Conservation (phyloP, 2,329 filamentous ascomycete species). For the Trichoderma breve region DNA sequence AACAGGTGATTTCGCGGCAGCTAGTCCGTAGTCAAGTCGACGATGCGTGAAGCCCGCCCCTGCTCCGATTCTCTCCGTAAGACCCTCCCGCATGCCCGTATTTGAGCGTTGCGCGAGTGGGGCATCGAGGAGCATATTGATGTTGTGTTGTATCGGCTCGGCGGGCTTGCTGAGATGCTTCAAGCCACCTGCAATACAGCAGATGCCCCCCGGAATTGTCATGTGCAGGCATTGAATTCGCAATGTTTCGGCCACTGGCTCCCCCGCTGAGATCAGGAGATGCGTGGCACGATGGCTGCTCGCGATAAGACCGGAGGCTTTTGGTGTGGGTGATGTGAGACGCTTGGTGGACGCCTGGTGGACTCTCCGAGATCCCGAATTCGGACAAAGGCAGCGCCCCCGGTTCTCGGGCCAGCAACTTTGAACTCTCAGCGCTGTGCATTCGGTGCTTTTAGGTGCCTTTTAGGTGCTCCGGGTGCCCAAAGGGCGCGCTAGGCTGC, state of each 20-base stretch:
- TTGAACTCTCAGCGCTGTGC: background rate
- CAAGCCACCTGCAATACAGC: background rate
- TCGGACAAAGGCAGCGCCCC: background rate
- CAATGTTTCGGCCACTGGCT: background rate
- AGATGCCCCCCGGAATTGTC: background rate
- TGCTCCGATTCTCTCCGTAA: conserved; percentile 20
- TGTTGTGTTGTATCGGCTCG: background rate
- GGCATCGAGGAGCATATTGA: background rate
- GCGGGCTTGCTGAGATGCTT: background rate
- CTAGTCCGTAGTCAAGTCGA: background rate
- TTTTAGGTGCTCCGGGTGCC: background rate
- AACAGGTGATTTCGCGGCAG: background rate
- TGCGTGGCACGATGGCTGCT: conserved; percentile 5
- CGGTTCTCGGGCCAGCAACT: background rate
- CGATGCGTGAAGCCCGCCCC: background rate
- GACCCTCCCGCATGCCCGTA: background rate
- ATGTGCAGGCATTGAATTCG: background rate
- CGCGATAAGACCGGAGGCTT: background rate
- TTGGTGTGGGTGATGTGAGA: conserved; percentile 3
- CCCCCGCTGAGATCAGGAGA: conserved; percentile 13
- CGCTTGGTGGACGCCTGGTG: background rate
- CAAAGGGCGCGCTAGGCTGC: background rate
- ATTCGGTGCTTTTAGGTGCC: background rate
- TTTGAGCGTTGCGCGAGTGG: background rate
- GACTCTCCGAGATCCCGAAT: conserved; percentile 18